phyloP scores from a whole-genome alignment of 1,284 basidiomycete species.

The Leccinum holopus region DNA sequence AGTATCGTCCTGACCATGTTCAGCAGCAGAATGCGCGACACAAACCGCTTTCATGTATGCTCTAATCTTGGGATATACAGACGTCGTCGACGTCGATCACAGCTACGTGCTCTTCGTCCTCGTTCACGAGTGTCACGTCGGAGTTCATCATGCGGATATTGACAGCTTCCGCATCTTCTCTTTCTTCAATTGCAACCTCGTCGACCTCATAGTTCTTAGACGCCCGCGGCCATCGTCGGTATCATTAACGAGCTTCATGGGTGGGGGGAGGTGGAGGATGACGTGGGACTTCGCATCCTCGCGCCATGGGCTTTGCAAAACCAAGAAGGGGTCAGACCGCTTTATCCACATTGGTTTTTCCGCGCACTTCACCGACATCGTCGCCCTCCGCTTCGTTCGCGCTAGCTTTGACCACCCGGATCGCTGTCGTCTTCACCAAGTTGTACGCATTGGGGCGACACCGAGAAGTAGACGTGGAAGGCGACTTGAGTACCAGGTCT shows the following conservation, averaged over 20 bases:
- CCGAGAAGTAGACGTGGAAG: background rate
- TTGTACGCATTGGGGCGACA: slow-evolving; percentile 32
- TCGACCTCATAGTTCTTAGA: background rate
- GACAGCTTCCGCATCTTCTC: background rate
- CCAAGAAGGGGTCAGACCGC: slow-evolving; percentile 35
- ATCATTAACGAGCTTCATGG: slow-evolving; percentile 15
- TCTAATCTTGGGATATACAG: slow-evolving; percentile 14
- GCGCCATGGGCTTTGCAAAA: background rate
- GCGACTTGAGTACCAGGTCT: background rate
- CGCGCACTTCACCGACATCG: slow-evolving; percentile 22
- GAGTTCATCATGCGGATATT: slow-evolving; percentile 23
- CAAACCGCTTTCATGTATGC: slow-evolving; percentile 27
- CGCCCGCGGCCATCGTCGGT: background rate
- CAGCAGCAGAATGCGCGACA: background rate
- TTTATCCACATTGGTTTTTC: slow-evolving; percentile 18
- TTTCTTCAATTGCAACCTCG: background rate
- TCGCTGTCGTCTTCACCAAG: slow-evolving; percentile 35
- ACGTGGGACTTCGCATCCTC: slow-evolving; percentile 34
- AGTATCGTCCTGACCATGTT: background rate
- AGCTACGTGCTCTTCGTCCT: slow-evolving; percentile 16
- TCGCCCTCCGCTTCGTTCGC: slow-evolving; percentile 32
- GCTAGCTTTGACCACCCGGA: slow-evolving; percentile 47
- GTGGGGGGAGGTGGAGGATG: slow-evolving; percentile 49
- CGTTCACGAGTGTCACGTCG: slow-evolving; percentile 32
- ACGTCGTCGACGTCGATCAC: slow-evolving; percentile 23